Base-by-base conservation (phyloP, 164 flowering plant genomes). In the Vitis vinifera region DNA sequence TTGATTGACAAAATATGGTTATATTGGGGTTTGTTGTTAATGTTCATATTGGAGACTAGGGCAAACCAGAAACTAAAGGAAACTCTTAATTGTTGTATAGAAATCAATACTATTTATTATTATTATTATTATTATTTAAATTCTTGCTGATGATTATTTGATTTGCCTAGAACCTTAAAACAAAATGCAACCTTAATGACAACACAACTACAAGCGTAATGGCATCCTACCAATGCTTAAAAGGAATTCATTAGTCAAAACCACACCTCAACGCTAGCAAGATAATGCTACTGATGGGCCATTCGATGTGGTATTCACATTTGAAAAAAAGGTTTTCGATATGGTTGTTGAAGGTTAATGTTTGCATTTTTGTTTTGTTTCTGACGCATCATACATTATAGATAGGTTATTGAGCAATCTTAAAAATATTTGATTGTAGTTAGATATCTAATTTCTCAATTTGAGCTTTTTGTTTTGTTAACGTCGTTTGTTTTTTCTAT, bases 191-290 rank as follows among this genome's bases (percentile, higher is more conserved):
- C 71, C 86, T 84, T 77, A 63, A 81, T 65, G 2, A 14, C 52
- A 17, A 23, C 27, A 12, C 70, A 94, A 92, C 50, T 94, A 94
- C 77, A 91, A 86, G 82, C 86, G 99, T 9, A 94, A 94, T 83
- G 99, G 97, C 9, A 91, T 94, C 65, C 77, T 94, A 73, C 96
- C 93, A 3, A 94, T 94, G 99, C 88, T 94, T 55, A 92, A 91
- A 78, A 86, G 97, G 81, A 94, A 94, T 76, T 73, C 78, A 14
- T 55, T 79, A 16, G 93, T 92, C 59, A 94, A 94, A 83, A 16
- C 71, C 47, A 95, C 99, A 0, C 99, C 99, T 30, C 99, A 94
- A 68, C 84, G 99, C 5, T 94, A 97, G 99, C 99, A 94, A 79
- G 96, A 90, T 2, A 94, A 94, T 88, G 94, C 95, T 64, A 78